Conservation (phyloP, 106 monocot genomes). For the Dioscorea zingiberensis region DNA sequence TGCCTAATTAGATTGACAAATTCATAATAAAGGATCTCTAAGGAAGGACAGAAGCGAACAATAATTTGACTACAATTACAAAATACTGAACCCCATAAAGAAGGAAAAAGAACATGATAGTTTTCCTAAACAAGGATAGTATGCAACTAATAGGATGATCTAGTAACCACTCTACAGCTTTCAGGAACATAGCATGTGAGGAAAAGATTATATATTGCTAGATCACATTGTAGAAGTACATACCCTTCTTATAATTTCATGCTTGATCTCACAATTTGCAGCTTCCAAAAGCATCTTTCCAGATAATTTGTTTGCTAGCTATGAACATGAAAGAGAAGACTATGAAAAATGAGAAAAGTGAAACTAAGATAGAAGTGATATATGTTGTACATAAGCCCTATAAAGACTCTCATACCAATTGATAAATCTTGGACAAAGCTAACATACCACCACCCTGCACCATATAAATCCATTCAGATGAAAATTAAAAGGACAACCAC, state of each 20-base stretch:
- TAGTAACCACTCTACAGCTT: no score
- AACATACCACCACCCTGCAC: slow-evolving; percentile 80
- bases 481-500: not conserved
- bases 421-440: slow-evolving; percentile 58
- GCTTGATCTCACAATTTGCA: slow-evolving; percentile 86
- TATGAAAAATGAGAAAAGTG: not conserved
- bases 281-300: slow-evolving; percentile 86
- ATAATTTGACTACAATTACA: no score
- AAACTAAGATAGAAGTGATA: not conserved
- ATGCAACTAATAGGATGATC: no score
- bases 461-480: slow-evolving; percentile 8
- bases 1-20: no score
- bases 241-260: slow-evolving; percentile 85
- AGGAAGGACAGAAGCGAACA: no score
- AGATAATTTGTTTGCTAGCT: slow-evolving; percentile 77
- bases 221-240: not conserved
- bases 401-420: slow-evolving; percentile 46
- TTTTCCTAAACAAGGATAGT: no score
- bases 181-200: no score
- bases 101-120: no score
- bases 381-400: not conserved
- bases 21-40: no score
- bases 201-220: no score
- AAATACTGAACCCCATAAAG: no score
- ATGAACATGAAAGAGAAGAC: slow-evolving; percentile 8